These are phyloP conservation scores for Fusarium torulosum DNA, from an alignment of 2,329 filamentous ascomycete genomes.

Conservation along the genomic window DNA sequence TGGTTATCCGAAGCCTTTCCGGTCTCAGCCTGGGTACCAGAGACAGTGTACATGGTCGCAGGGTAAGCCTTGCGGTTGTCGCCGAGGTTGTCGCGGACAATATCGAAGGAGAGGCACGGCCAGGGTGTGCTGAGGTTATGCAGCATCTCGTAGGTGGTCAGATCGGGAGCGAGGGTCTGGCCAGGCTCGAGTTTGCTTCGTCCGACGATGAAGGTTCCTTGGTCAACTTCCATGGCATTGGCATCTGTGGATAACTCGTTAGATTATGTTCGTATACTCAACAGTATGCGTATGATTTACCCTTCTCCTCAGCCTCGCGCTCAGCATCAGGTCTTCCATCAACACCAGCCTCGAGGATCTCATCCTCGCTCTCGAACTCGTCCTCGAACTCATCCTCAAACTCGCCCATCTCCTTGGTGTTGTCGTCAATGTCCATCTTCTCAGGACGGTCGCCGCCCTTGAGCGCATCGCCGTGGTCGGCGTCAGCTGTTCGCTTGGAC, in stretches of 20 bases:
- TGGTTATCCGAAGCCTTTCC: slow-evolving; percentile 86
- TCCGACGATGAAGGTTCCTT: slow-evolving; percentile 95
- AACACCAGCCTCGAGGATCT: slow-evolving; percentile 93
- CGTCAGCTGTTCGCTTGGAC: slow-evolving; percentile 71
- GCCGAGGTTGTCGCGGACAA: slow-evolving; percentile 86
- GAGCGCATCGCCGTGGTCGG: slow-evolving; percentile 61
- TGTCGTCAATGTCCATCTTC: slow-evolving; percentile 74
- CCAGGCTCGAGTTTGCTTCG: slow-evolving; percentile 91
- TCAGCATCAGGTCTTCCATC: slow-evolving; percentile 94
- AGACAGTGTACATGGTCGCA: slow-evolving; percentile 93
- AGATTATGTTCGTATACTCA: not conserved
- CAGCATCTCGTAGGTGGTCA: slow-evolving; percentile 97
- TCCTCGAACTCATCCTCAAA: slow-evolving; percentile 97
- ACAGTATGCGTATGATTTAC: slow-evolving; percentile 3
- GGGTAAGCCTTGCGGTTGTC: slow-evolving; percentile 94
- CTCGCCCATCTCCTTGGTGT: slow-evolving; percentile 75
- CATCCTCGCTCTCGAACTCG: slow-evolving; percentile 88
- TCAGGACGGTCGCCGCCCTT: slow-evolving; percentile 73
- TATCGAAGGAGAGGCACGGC: slow-evolving; percentile 97
- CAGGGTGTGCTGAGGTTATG: slow-evolving; percentile 94
- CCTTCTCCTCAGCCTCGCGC: slow-evolving; percentile 88
- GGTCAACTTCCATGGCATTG: slow-evolving; percentile 93
- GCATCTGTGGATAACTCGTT: slow-evolving; percentile 62
- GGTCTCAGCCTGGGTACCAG: slow-evolving; percentile 90
- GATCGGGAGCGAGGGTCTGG: slow-evolving; percentile 90